Evolutionary conservation across 331 rosid genomes (phyloP).

Genomic region (Pyracantha coccinea): DNA sequence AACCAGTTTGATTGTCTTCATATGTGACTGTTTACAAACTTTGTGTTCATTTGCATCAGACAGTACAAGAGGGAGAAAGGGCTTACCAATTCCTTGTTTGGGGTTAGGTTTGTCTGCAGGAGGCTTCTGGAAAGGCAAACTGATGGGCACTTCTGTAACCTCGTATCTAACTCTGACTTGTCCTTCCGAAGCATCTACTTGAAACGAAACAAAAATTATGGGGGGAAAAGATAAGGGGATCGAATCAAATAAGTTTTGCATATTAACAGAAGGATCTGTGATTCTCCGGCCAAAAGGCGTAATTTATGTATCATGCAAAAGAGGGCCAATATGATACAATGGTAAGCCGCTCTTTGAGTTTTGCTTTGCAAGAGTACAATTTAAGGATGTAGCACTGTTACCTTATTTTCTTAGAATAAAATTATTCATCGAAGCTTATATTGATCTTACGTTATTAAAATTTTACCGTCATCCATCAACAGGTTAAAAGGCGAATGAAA

Average conservation of each 20-base stretch:
- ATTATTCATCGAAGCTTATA: not conserved
- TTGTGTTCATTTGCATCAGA: not conserved
- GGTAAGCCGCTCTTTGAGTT: not conserved
- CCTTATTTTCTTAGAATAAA: not conserved
- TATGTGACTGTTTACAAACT: not conserved
- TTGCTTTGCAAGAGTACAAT: not conserved
- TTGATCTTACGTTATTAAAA: not conserved
- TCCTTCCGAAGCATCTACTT: slow-evolving; percentile 61
- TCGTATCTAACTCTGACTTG: slow-evolving; percentile 87
- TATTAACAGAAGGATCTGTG: not conserved
- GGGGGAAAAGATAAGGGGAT: not conserved
- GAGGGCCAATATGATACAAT: not conserved
- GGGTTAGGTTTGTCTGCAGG: slow-evolving; percentile 93
- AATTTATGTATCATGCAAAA: not conserved
- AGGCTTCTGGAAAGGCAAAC: slow-evolving; percentile 90
- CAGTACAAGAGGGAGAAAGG: slow-evolving; percentile 10
- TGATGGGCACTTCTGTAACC: slow-evolving; percentile 67
- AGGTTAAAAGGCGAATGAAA: not conserved
- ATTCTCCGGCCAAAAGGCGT: not conserved
- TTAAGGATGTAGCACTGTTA: not conserved
- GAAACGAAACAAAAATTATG: not conserved
- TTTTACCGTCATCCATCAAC: not conserved
- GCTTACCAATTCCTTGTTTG: slow-evolving; percentile 95
- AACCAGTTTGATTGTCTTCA: not conserved
- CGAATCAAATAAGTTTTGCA: not conserved